A percentile compares a stretch with the other conserved stretches of the same genome.
Conservation (phyloP, 192 early-diverging fungal genomes). For the Thamnidium elegans region DNA sequence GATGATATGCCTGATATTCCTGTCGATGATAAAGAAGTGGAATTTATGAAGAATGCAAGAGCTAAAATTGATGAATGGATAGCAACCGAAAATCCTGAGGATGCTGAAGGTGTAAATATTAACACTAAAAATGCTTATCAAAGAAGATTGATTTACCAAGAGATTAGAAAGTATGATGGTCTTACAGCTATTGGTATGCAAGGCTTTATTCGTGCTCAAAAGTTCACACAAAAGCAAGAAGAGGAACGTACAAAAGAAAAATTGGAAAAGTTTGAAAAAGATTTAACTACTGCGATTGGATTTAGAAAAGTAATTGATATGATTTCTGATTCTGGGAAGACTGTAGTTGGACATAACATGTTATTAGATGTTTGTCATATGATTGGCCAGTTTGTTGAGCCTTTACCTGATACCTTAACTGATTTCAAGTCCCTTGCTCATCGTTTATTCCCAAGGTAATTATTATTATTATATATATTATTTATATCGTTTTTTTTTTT, state of each 20-base stretch:
- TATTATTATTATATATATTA: background rate
- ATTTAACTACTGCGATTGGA: constrained; percentile 27
- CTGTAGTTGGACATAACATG: constrained; percentile 90
- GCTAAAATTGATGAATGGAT: constrained; percentile 44
- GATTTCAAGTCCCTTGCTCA: constrained; percentile 69
- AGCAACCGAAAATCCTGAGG: constrained; percentile 30
- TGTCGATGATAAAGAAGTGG: constrained; percentile 47
- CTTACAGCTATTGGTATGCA: constrained; percentile 24
- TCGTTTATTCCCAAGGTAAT: constrained; percentile 61
- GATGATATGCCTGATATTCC: constrained; percentile 41
- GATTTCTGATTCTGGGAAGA: constrained; percentile 70
- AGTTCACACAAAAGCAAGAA: constrained; percentile 12
- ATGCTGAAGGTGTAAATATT: constrained; percentile 41
- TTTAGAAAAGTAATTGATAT: constrained; percentile 82
- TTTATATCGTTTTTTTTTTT: background rate
- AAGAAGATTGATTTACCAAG: constrained; percentile 61
- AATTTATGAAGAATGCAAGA: constrained; percentile 42
- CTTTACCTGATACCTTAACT: constrained; percentile 58
- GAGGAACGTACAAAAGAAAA: constrained; percentile 17
- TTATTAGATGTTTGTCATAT: constrained; percentile 82
- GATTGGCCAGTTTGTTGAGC: constrained; percentile 67
- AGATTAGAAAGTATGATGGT: constrained; percentile 44
- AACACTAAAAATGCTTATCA: constrained; percentile 44
- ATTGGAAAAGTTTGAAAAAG: constrained; percentile 24
- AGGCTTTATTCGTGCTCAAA: constrained; percentile 24